Base-by-base conservation (phyloP, 2,329 filamentous ascomycete genomes). In the Juglanconis juglandina region DNA sequence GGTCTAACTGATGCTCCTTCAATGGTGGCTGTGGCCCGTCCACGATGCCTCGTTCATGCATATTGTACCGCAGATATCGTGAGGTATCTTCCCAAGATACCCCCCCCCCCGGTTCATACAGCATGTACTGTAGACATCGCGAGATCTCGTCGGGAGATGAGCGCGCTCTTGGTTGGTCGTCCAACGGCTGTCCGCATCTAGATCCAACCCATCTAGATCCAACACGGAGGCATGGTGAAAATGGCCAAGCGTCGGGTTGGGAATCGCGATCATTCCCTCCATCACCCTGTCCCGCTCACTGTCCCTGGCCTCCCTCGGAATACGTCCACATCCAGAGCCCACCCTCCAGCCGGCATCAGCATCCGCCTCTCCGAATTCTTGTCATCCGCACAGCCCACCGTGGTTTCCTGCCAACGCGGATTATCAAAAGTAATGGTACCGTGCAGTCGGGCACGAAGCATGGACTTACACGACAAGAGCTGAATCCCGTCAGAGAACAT, bases 331-430 rank as follows among this genome's bases (percentile, higher is more conserved):
- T 24, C 14, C 5, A 8, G 14, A 17, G 17, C 14, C 14, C n/a
- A 17, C 17, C 42, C 42, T 46, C 42, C n/a, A 17, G 42, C 3
- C 37, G 17, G 42, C 49, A 52, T 58, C 32, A 30, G 41, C 49
- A 53, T 58, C 48, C 37, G 24, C 39, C 41, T 53, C 48, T 37
- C 56, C 56, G 49, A 48, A 53, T 11, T 17, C n/a, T 33, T 47
- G 48, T n/a, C 39, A 58, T 47, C 17, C 11, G 10, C 50, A 39
- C 47, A 52, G 53, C 30, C 50, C 6, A 44, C 42, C 30, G 52
- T 53, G 34, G 17, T 46, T 7, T 24, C 42, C 42, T 24, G 17
- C 17, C 17, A 17, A 17, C 17, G 17, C 17, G 2, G 17, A 17
- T 17, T 1, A 17, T 17, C 17, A 17, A 17, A 17, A 17, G 2